Percentiles rank a stretch among this genome's conserved stretches.
Conservation (phyloP, 148 eudicot genomes). For the Rhododendron molle region DNA sequence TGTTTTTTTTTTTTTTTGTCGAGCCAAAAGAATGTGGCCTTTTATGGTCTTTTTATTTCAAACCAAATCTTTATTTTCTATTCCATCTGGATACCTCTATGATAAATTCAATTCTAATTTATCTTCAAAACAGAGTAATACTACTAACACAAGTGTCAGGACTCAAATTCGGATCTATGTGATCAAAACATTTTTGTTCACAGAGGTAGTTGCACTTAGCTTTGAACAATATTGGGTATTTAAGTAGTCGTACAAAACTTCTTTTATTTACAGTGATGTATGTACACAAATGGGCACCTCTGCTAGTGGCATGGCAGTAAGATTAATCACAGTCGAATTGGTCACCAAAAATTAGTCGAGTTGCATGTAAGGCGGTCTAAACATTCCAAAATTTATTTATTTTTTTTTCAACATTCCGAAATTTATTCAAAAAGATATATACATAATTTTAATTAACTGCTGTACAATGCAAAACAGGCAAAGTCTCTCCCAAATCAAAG, state of each 20-base stretch:
- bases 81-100: not conserved
- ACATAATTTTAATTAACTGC: slow-evolving; percentile 1
- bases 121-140: no score
- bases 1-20: no score
- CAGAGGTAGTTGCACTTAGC: not conserved
- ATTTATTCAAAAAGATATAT: not conserved
- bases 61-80: no score
- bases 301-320: not conserved
- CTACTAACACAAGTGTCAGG: not conserved
- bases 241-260: not conserved
- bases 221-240: not conserved
- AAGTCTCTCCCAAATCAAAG: slow-evolving; percentile 8
- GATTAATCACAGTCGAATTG: not conserved
- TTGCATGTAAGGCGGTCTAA: not conserved
- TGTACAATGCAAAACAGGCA: not conserved
- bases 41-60: not conserved
- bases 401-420: no score
- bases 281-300: not conserved
- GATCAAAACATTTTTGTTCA: not conserved
- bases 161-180: not conserved
- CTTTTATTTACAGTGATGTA: not conserved
- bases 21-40: not conserved
- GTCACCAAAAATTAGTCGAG: not conserved
- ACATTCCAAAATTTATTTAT: not conserved
- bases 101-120: not conserved